A percentile compares a stretch with the other conserved stretches of the same genome.
These are phyloP conservation scores for Aspergillus tubingensis DNA, from an alignment of 2,329 filamentous ascomycete genomes.

Conservation along the genomic window DNA sequence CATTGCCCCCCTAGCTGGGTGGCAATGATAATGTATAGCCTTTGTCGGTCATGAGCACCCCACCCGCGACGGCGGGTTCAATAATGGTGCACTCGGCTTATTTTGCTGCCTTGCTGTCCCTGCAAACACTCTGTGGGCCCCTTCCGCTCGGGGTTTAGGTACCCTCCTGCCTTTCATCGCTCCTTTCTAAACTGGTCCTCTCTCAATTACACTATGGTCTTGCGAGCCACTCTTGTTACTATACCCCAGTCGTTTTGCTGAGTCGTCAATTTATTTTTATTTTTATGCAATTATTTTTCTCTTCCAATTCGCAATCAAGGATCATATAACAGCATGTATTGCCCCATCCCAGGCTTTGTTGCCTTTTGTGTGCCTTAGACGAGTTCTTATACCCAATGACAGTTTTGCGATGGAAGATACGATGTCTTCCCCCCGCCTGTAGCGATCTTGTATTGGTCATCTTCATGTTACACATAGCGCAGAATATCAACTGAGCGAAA, in stretches of 20 bases:
- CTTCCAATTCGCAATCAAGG: neutral
- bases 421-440: neutral
- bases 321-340: neutral
- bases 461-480: neutral
- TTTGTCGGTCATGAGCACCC: neutral
- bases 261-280: neutral
- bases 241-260: constrained; percentile 16
- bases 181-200: neutral
- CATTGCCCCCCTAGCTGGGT: neutral
- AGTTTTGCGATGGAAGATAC: neutral
- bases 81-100: neutral
- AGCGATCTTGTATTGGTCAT: neutral
- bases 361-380: neutral
- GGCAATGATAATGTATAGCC: neutral
- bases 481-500: neutral
- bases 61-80: neutral
- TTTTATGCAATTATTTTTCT: neutral
- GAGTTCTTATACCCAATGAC: constrained; percentile 3
- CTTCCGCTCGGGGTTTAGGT: neutral
- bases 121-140: neutral
- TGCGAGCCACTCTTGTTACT: constrained; percentile 8
- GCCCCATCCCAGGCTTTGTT: neutral
- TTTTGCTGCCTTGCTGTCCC: neutral
- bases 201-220: neutral
- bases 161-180: neutral